Evolutionary conservation across 495 filamentous ascomycete genomes (phyloP), one percentile per base, ranked within the genome.

Genomic region (Penicillium silybi): DNA sequence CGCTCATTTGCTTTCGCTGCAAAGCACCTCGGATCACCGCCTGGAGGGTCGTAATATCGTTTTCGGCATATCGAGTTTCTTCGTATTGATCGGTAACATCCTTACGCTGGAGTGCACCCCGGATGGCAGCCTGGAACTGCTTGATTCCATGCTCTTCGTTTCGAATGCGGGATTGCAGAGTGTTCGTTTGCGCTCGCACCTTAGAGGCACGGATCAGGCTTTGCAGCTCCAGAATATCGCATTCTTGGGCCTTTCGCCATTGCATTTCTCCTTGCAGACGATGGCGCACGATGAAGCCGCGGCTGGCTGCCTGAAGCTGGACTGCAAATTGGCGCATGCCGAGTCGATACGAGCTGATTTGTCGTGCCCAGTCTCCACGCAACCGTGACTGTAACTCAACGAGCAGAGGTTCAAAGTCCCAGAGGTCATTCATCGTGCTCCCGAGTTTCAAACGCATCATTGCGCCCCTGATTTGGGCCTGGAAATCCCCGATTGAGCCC

Each of bases 381-480:
- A 97, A 81, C 27, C 82, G 80, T 4, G 92, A 81, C 65, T 99
- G 95, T 23, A 99, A 72, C 35, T 93, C 84, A 27, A 91, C 66
- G 15, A 97, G 71, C 63, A 79, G 72, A 11, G 84, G 80, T 68
- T 99, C 95, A 10, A 80, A 80, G 58, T 95, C 85, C 93, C 95
- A 97, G n/a, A 97, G 75, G 25, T 80, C 66, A 58, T 93, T 87
- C 92, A 97, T 97, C 42, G 78, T 78, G 9, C 87, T 71, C 15
- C 91, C 92, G 11, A 97, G 82, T 49, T 79, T 79, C 67, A 96
- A 72, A 43, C 95, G 81, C 19, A 89, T 54, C 48, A 92, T 66
- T 8, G 90, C 89, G 15, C 92, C 95, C 52, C 87, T 80, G n/a
- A 89, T 81, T 61, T 96, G 89, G 18, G 87, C 80, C 63, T 99